Evolutionary conservation across 176 grass and related monocot genomes (phyloP).

Genomic region (Ampelocalamus luodianensis): DNA sequence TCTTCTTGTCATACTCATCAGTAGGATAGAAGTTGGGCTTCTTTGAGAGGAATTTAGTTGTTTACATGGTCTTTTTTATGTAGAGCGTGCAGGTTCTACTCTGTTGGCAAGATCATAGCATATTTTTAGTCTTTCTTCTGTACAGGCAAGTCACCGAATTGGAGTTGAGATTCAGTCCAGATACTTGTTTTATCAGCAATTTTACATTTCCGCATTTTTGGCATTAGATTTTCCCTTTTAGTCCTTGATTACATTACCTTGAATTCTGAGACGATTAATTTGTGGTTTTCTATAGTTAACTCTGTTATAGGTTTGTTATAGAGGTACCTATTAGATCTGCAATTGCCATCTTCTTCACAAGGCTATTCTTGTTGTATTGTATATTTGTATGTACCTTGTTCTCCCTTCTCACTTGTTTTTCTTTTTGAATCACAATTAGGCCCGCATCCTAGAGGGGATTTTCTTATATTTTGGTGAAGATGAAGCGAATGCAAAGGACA

Average conservation of each 20-base stretch:
- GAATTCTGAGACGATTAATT: background rate
- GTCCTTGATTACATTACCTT: slow-evolving; percentile 15
- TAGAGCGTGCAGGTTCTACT: slow-evolving; percentile 7
- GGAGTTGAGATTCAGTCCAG: background rate
- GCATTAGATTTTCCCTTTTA: background rate
- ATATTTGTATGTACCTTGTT: slow-evolving; percentile 1
- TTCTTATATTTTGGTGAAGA: slow-evolving; percentile 47
- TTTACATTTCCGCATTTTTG: slow-evolving; percentile 3
- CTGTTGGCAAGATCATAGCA: background rate
- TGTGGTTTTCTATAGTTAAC: background rate
- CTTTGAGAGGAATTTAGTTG: background rate
- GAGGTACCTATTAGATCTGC: background rate
- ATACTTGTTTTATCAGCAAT: background rate
- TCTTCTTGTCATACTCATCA: background rate
- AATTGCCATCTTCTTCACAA: slow-evolving; percentile 14
- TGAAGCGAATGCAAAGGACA: slow-evolving; percentile 55
- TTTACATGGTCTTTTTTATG: slow-evolving; percentile 2
- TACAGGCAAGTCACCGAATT: slow-evolving; percentile 4
- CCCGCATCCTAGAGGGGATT: slow-evolving; percentile 11
- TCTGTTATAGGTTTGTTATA: background rate
- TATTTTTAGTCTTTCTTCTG: background rate
- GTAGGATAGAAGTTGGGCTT: slow-evolving; percentile 20
- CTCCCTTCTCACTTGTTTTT: slow-evolving; percentile 31
- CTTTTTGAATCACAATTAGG: slow-evolving; percentile 36
- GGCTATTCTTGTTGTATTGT: background rate